These are phyloP conservation scores for Sporothrix dimorphospora DNA, from an alignment of 2,329 filamentous ascomycete genomes.

Conservation along the genomic window DNA sequence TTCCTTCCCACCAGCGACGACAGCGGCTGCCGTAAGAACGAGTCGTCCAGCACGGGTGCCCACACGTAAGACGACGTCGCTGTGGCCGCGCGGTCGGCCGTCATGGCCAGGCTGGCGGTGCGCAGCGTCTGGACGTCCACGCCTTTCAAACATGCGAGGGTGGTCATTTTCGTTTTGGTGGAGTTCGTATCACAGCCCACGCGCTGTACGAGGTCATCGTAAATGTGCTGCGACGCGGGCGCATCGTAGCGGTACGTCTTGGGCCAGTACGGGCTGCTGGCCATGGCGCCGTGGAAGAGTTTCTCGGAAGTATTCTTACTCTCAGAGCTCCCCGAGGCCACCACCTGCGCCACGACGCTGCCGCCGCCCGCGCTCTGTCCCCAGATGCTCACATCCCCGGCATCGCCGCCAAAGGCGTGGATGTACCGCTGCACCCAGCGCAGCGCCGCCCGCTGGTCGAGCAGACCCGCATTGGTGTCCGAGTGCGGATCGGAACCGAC, in stretches of 20 bases:
- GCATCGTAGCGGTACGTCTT: conserved; percentile 59
- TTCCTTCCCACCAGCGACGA: conserved; percentile 42
- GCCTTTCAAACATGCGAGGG: conserved; percentile 58
- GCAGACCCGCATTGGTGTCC: conserved; percentile 54
- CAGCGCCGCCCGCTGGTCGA: conserved; percentile 55
- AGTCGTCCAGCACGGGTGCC: conserved; percentile 62
- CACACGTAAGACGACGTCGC: conserved; percentile 59
- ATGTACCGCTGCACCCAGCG: conserved; percentile 54
- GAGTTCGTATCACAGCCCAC: conserved; percentile 50
- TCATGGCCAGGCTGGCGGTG: conserved; percentile 54
- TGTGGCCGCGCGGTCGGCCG: conserved; percentile 54
- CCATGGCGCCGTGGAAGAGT: conserved; percentile 38
- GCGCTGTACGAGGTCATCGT: conserved; percentile 49
- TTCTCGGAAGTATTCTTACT: background rate
- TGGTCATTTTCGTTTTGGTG: conserved; percentile 32
- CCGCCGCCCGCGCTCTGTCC: conserved; percentile 61
- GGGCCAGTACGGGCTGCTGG: conserved; percentile 60
- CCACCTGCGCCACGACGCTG: conserved; percentile 55
- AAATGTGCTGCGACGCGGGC: conserved; percentile 55
- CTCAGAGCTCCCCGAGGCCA: conserved; percentile 36
- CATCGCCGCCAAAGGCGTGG: conserved; percentile 52
- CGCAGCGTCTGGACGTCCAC: conserved; percentile 57
- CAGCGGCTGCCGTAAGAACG: conserved; percentile 54
- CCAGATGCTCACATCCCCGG: conserved; percentile 53
- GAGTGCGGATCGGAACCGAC: conserved; percentile 48